These are phyloP conservation scores for Phanerodontia chrysosporium DNA, from an alignment of 768 basidiomycete species.

Conservation along the genomic window DNA sequence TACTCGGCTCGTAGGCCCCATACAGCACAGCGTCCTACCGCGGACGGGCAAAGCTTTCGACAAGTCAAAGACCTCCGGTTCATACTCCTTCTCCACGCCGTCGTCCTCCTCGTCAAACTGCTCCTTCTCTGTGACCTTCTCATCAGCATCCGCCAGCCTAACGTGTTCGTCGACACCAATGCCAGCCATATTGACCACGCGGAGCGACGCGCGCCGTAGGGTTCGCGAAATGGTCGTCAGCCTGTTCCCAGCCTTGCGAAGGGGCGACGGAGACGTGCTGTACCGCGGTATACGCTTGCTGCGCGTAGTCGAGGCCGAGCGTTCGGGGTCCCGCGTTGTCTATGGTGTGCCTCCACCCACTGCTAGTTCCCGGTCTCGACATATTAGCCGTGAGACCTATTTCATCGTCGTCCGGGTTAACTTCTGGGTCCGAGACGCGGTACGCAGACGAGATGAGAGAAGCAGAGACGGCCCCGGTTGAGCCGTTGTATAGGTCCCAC, in stretches of 20 bases:
- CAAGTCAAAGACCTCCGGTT: conserved; percentile 34
- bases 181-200: conserved; percentile 78
- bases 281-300: conserved; percentile 49
- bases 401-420: conserved; percentile 54
- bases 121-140: conserved; percentile 14
- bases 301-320: conserved; percentile 32
- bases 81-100: conserved; percentile 25
- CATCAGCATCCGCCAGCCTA: conserved; percentile 46
- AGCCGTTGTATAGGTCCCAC: conserved; percentile 36
- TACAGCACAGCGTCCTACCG: conserved; percentile 73
- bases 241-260: conserved; percentile 57
- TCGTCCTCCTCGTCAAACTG: conserved; percentile 22
- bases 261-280: conserved; percentile 49
- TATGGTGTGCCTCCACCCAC: conserved; percentile 24
- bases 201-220: conserved; percentile 60
- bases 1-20: conserved; percentile 65
- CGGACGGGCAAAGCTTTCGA: conserved; percentile 51
- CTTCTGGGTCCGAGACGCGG: conserved; percentile 34
- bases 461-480: conserved; percentile 48
- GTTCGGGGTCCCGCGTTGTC: conserved; percentile 60
- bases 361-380: conserved; percentile 32
- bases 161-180: conserved; percentile 57
- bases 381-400: conserved; percentile 54
- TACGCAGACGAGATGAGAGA: conserved; percentile 42
- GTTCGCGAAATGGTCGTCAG: conserved; percentile 54